phyloP scores from a whole-genome alignment of 73 alveolate species.

The Tetrahymena malaccensis region DNA sequence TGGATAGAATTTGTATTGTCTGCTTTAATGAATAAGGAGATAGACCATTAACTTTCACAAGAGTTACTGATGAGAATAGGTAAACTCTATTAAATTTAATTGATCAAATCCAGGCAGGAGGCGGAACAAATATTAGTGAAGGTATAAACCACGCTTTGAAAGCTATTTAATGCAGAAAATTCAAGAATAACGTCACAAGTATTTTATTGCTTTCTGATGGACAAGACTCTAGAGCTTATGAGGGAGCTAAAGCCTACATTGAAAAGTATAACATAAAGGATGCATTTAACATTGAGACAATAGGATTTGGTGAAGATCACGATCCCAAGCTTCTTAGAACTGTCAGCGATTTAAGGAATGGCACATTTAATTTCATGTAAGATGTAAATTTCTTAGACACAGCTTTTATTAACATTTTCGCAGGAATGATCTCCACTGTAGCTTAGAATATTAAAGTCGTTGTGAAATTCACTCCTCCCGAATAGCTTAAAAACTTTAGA shows the following conservation, averaged over 20 bases:
- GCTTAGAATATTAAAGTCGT: neutral
- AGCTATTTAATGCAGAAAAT: slow-evolving; percentile 41
- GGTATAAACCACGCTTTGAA: slow-evolving; percentile 49
- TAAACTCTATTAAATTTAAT: neutral
- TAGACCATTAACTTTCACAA: neutral
- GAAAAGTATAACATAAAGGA: neutral
- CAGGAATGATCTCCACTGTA: neutral
- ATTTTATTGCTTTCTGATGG: slow-evolving; percentile 71
- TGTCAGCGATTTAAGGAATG: neutral
- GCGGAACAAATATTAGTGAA: slow-evolving; percentile 47
- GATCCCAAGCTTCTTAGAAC: neutral
- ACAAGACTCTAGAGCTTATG: slow-evolving; percentile 23
- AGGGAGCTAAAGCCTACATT: neutral
- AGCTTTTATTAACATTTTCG: neutral
- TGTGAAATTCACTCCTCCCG: neutral
- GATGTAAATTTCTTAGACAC: neutral
- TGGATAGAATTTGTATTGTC: neutral
- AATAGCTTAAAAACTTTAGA: neutral
- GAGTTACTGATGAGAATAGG: neutral
- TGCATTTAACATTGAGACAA: neutral
- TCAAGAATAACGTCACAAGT: slow-evolving; percentile 38
- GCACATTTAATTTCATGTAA: neutral
- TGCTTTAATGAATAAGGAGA: neutral
- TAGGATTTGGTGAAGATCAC: neutral
- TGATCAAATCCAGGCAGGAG: neutral